These are phyloP conservation scores for Luzula sylvatica DNA, from an alignment of 176 grass and related monocot genomes.

Conservation along the genomic window DNA sequence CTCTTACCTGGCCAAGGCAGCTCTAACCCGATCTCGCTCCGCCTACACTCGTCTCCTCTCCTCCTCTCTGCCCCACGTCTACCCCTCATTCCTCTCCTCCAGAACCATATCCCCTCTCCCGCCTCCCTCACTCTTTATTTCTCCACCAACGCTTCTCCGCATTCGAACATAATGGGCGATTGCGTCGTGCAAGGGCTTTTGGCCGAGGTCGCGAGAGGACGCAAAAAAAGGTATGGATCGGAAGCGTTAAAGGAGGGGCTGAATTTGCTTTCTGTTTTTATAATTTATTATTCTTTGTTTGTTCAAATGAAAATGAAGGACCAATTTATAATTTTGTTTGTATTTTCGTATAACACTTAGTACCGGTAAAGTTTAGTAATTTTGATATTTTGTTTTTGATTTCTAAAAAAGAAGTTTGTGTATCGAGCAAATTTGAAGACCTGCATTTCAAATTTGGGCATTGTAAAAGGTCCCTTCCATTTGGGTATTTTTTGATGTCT, in stretches of 20 bases:
- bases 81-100: not conserved
- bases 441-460: no score
- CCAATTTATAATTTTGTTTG: not conserved
- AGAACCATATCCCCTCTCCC: constrained; percentile 11
- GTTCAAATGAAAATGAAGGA: no score
- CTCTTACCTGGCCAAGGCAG: constrained; percentile 45
- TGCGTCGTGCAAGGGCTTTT: constrained; percentile 37
- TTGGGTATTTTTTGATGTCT: no score
- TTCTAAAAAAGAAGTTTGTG: no score
- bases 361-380: no score
- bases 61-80: not conserved
- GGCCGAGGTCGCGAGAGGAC: constrained; percentile 40
- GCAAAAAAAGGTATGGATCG: constrained; percentile 12
- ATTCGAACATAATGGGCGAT: constrained; percentile 11
- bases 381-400: no score
- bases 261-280: no score
- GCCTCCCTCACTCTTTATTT: constrained; percentile 23
- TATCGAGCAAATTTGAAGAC: no score
- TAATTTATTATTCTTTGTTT: not conserved
- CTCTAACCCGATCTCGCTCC: constrained; percentile 34
- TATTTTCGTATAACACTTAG: not conserved
- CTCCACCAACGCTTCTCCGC: not conserved
- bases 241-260: not conserved
- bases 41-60: constrained; percentile 53
- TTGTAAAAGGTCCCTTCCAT: no score